Evolutionary conservation across 805 yeast genomes (phyloP).

Genomic region (Lachancea quebecensis): DNA sequence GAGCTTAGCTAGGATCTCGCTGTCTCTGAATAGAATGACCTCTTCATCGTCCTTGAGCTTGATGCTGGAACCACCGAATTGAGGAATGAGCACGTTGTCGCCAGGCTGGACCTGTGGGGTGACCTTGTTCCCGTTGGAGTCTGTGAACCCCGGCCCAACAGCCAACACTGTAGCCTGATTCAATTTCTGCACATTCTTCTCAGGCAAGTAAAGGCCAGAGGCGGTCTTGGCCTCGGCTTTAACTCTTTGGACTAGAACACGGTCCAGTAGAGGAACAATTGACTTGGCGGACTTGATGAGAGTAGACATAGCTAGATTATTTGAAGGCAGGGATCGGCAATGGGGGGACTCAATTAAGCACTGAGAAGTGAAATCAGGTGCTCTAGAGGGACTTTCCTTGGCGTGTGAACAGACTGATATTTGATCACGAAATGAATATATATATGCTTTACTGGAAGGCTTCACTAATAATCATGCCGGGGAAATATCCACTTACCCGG

Average conservation of each 20-base stretch:
- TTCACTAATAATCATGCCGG: too few species aligned
- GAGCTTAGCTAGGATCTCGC: conserved; percentile 91
- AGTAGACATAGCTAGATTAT: conserved; percentile 36
- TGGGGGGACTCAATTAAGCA: too few species aligned
- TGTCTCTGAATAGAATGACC: conserved; percentile 79
- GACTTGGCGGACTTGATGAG: conserved; percentile 76
- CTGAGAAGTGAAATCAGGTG: too few species aligned
- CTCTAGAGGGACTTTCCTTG: too few species aligned
- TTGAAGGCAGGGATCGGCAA: too few species aligned
- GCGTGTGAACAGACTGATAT: too few species aligned
- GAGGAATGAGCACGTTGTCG: conserved; percentile 90
- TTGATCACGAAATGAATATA: too few species aligned
- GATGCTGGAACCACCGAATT: conserved; percentile 86
- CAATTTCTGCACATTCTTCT: conserved; percentile 90
- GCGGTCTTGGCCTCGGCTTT: conserved; percentile 90
- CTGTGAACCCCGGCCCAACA: conserved; percentile 88
- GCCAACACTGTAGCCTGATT: conserved; percentile 89
- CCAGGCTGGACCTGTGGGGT: conserved; percentile 78
- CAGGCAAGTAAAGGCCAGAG: conserved; percentile 89
- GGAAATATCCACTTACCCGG: not conserved
- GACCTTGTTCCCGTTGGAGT: conserved; percentile 65
- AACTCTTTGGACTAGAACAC: conserved; percentile 91
- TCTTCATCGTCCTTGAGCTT: conserved; percentile 78
- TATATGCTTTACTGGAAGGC: too few species aligned
- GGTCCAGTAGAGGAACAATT: conserved; percentile 88